Conservation (phyloP, 2,329 filamentous ascomycete genomes). For the Stemphylium beticola region DNA sequence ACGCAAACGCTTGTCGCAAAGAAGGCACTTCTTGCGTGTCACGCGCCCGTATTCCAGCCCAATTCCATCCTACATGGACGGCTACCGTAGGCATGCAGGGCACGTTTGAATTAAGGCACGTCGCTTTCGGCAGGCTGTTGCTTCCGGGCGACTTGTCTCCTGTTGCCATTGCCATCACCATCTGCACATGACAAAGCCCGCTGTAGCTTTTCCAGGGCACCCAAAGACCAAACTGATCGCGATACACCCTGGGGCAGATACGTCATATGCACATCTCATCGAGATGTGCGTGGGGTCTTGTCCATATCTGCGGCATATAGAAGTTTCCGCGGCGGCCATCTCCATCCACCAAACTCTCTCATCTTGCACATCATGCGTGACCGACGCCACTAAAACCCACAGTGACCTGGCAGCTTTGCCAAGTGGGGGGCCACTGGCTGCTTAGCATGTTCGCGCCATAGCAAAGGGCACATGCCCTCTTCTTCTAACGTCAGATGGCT, state of each 20-base stretch:
- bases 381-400: not conserved
- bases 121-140: conserved; percentile 5
- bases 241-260: too few relatives aligned
- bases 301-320: not conserved
- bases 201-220: too few relatives aligned
- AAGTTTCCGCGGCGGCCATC: not conserved
- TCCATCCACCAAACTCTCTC: not conserved
- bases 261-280: too few relatives aligned
- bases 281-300: too few relatives aligned
- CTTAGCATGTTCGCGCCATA: not conserved
- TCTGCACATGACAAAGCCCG: too few relatives aligned
- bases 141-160: not conserved
- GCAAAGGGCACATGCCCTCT: conserved; percentile 3
- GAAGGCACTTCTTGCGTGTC: conserved; percentile 10
- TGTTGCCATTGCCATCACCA: not conserved
- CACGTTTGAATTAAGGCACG: not conserved
- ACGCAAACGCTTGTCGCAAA: conserved; percentile 15
- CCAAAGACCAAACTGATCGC: too few relatives aligned
- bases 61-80: not conserved
- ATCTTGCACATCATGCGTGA: not conserved
- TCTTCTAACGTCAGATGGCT: conserved; percentile 1
- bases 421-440: conserved; percentile 2
- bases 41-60: conserved; percentile 13
- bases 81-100: conserved; percentile 1
- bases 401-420: conserved; percentile 3